A percentile compares a stretch with the other conserved stretches of the same genome.
Evolutionary conservation across 202 grass and related monocot species (phyloP).

Genomic region (Eragrostis tef): DNA sequence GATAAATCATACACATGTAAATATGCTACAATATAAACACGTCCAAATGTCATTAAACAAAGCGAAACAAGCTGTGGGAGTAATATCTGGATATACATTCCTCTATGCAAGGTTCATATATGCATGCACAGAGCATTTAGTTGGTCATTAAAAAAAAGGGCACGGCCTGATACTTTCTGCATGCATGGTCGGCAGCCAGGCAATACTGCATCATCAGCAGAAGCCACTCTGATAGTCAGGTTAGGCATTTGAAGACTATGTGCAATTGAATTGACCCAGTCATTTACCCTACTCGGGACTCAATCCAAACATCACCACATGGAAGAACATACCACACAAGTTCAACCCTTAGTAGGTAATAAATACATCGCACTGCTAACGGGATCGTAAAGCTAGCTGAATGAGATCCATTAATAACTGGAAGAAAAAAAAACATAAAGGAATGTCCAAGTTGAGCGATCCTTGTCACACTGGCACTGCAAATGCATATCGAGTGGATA

Average conservation of each 20-base stretch:
- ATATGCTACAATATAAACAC: slow-evolving; percentile 20
- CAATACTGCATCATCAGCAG: background rate
- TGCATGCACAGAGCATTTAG: too few relatives aligned
- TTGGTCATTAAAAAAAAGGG: too few relatives aligned
- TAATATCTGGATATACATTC: background rate
- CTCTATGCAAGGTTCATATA: too few relatives aligned
- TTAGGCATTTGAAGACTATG: background rate
- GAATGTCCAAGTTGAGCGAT: slow-evolving; percentile 30
- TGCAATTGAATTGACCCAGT: background rate
- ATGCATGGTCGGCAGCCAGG: background rate
- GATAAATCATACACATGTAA: slow-evolving; percentile 18
- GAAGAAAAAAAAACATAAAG: background rate
- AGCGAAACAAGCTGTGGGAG: background rate
- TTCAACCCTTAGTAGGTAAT: background rate
- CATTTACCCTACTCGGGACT: background rate
- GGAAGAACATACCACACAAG: background rate
- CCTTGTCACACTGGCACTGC: slow-evolving; percentile 11
- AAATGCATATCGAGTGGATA: slow-evolving; percentile 28
- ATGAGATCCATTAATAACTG: background rate
- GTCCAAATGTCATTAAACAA: too few relatives aligned
- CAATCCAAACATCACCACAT: slow-evolving; percentile 23
- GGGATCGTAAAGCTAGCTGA: background rate
- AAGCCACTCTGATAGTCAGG: background rate
- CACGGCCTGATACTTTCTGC: background rate
- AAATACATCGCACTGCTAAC: background rate